Evolutionary conservation across 768 basidiomycete species (phyloP).

Genomic region (Rhizopogon sp.): DNA sequence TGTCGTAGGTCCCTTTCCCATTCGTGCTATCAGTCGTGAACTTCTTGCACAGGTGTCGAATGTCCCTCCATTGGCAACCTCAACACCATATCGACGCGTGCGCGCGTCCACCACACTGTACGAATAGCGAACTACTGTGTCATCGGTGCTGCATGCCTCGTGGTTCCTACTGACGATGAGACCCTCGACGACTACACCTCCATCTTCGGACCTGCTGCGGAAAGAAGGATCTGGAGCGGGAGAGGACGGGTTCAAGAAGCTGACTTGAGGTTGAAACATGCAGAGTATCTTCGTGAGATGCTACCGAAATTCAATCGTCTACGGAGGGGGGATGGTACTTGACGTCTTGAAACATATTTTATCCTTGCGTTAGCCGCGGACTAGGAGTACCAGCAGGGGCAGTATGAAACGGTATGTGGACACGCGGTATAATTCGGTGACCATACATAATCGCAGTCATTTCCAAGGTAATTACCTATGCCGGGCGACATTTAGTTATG

Average conservation of each 20-base stretch:
- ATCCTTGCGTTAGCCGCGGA: not conserved
- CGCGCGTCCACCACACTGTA: slow-evolving; percentile 80
- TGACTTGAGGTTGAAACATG: slow-evolving; percentile 81
- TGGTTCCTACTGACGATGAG: slow-evolving; percentile 78
- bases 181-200: slow-evolving; percentile 78
- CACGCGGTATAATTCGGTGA: too few relatives aligned
- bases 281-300: slow-evolving; percentile 90
- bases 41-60: slow-evolving; percentile 63
- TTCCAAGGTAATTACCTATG: not conserved
- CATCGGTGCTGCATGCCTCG: slow-evolving; percentile 74
- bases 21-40: not conserved
- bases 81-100: slow-evolving; percentile 84
- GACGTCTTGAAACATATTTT: not conserved
- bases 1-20: slow-evolving; percentile 58
- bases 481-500: not conserved
- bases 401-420: not conserved
- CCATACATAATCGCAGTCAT: not conserved
- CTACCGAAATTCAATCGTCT: slow-evolving; percentile 83
- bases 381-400: not conserved
- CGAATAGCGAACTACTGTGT: slow-evolving; percentile 76
- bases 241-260: slow-evolving; percentile 78
- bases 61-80: slow-evolving; percentile 76
- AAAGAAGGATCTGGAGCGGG: slow-evolving; percentile 81
- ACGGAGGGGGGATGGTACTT: slow-evolving; percentile 20
- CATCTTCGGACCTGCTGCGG: slow-evolving; percentile 72